Evolutionary conservation across 208 protist species (phyloP), one percentile per base, ranked within the genome.

Genomic region (Acanthamoeba royreba): DNA sequence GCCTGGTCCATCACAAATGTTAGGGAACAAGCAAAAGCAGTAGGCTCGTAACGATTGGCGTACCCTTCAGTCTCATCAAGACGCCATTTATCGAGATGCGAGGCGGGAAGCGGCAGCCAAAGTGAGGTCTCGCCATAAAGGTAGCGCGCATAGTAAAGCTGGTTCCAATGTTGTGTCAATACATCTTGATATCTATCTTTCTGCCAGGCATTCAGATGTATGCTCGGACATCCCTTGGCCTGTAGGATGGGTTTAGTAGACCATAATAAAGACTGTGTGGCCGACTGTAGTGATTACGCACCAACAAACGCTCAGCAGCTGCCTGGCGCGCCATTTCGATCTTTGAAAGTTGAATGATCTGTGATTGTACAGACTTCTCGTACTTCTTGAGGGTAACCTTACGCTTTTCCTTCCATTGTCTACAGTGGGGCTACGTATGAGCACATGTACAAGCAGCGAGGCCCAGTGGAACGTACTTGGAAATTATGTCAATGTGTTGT

Each of bases 51-150:
- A 79, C n/a, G 52, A 61, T 17, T 4, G 28, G 47, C 25, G 33
- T 90, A 90, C 83, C 87, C 87, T 92, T 92, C 87, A n/a, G 87
- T 92, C 35, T 92, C 87, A 61, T 92, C 87, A 22, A 92, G 87
- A 13, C 47, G 40, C 87, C 87, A 92, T 52, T 92, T 92, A 43
- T 81, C 61, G 43, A 92, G 87, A 19, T 38, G 25, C 9, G 87
- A 81, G 63, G 55, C 35, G n/a, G 40, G 15, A 28, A 92, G 43
- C 4, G 87, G 87, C 22, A 72, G 45, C 87, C 87, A 92, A 17
- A 92, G 55, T 9, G 87, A 90, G 83, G 83, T 90, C 83, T 90
- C 83, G 5, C 83, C 83, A n/a, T 90, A 90, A 42, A 90, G 83
- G 55, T 90, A 90, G 55, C 47, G 55, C 83, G 35, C 28, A 35